Evolutionary conservation across 1,284 basidiomycete species (phyloP), one percentile per base, ranked within the genome.

Genomic region (Leccinum griseonigrum): DNA sequence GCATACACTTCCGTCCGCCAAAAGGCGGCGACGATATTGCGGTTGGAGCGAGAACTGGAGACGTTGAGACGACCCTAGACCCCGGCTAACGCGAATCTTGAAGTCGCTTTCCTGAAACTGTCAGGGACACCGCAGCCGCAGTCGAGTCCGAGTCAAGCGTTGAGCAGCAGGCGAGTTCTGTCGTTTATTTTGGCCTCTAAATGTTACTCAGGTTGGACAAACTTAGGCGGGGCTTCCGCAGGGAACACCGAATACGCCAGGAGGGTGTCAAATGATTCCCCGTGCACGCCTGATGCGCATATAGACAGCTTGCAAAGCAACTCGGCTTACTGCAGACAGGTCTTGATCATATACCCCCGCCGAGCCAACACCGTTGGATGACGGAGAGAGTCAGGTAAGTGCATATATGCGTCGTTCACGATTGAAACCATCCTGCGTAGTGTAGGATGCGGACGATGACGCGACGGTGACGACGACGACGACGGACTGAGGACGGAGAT

Each of bases 1-100:
- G 87, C 86, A 3, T 88, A 85, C 68, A 72, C 76, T 29, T 84
- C 85, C 1, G 76, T 91, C 61, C 80, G 82, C 32, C 81, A 86
- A 68, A 90, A 90, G 74, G 77, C 81, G 2, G 74, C 76, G 14
- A 71, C 76, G 7, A 83, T 91, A 60, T 77, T 81, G 34, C 74
- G 70, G 6, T 72, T 89, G 40, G 78, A 83, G 61, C 74, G 77
- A 60, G 80, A 83, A 65, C 70, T 77, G n/a, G 66, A 70, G 26
- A 68, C 71, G 54, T 67, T 70, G 18, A 68, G 67, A 43, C 71
- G 67, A 50, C 46, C 66, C 2, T 65, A 69, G 34, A 74, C 69
- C 7, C 65, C 69, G n/a, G 63, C 68, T 14, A 63, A 64, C 26
- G 54, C 60, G 13, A 64, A 64, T 46, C 34, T 31, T 5, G 64